Base-by-base conservation (phyloP, 2,329 filamentous ascomycete species). In the Cordyceps javanica region DNA sequence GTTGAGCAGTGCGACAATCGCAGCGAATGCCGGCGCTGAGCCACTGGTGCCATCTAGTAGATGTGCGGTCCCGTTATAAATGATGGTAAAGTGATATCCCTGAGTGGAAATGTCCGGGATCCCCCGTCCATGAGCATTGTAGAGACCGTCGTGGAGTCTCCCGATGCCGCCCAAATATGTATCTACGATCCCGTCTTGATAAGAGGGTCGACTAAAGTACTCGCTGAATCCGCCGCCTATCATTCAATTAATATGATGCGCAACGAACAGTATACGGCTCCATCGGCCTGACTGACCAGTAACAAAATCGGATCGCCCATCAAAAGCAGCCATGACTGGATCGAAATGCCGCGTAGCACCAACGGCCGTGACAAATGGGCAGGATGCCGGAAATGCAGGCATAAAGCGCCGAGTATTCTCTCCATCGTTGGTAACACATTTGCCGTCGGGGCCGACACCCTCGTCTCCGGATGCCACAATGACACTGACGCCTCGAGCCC, bases 31-130 rank as follows among this genome's bases (percentile, higher is more conserved):
- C 0, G 88, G 88, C 0, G 82, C 73, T 2, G 86, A 80, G 1
- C 85, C 85, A 57, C 75, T 78, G 7, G 52, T 55, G 14, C 52
- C 52, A 3, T 55, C 52, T 9, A 55, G n/a, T 11, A 55, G 52
- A 16, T 55, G 41, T 10, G 52, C 28, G 2, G 30, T 46, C 28
- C 52, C 52, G 16, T 55, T 55, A 53, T 74, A 66, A 7, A 55
- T 28, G 13, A 70, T 67, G 57, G 69, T 67, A 60, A 70, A 66
- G 57, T 64, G 66, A 23, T 53, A 58, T 2, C 65, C 70, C 67
- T 88, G 82, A 10, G 82, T 82, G 1, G 84, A 72, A 10, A 88
- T 74, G 63, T 88, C 85, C 0, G 85, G 84, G 61, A 84, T 82
- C 0, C 72, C 86, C 59, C 85, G 77, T 0, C 85, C 86, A 0